Evolutionary conservation across 768 basidiomycete genomes (phyloP).

Genomic region (Psilocybe cyanescens): DNA sequence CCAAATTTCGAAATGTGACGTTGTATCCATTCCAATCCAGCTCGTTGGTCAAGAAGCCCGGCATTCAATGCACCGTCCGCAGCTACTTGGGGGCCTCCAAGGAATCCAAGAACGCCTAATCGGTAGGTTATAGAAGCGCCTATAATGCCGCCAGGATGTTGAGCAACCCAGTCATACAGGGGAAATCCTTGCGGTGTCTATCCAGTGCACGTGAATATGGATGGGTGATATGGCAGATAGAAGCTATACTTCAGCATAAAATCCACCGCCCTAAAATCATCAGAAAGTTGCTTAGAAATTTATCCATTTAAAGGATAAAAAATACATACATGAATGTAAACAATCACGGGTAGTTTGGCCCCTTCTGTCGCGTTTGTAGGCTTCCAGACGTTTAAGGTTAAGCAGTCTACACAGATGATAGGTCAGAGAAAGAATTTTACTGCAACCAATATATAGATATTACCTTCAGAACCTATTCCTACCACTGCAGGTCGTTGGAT

Average conservation of each 20-base stretch:
- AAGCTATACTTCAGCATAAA: conserved; percentile 32
- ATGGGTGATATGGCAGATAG: background rate
- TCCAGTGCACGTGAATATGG: conserved; percentile 21
- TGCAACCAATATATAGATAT: background rate
- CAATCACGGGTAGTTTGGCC: conserved; percentile 38
- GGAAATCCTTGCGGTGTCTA: conserved; percentile 53
- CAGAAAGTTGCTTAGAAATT: background rate
- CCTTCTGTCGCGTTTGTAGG: conserved; percentile 37
- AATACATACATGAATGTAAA: conserved; percentile 32
- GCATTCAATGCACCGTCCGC: conserved; percentile 41
- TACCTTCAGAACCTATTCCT: conserved; percentile 49
- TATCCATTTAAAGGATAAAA: background rate
- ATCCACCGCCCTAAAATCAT: conserved; percentile 41
- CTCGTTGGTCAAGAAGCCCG: conserved; percentile 46
- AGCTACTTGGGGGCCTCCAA: conserved; percentile 35
- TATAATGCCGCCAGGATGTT: conserved; percentile 38
- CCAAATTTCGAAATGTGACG: conserved; percentile 61
- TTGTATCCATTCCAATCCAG: conserved; percentile 56
- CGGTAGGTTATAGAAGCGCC: conserved; percentile 42
- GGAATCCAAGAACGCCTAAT: conserved; percentile 47
- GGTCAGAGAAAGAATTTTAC: background rate
- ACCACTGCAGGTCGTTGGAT: conserved; percentile 50
- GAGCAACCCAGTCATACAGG: conserved; percentile 49
- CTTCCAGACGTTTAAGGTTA: conserved; percentile 60
- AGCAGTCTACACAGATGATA: conserved; percentile 50